phyloP scores from a whole-genome alignment of 768 basidiomycete genomes.

The Boletus vinaceobasis region DNA sequence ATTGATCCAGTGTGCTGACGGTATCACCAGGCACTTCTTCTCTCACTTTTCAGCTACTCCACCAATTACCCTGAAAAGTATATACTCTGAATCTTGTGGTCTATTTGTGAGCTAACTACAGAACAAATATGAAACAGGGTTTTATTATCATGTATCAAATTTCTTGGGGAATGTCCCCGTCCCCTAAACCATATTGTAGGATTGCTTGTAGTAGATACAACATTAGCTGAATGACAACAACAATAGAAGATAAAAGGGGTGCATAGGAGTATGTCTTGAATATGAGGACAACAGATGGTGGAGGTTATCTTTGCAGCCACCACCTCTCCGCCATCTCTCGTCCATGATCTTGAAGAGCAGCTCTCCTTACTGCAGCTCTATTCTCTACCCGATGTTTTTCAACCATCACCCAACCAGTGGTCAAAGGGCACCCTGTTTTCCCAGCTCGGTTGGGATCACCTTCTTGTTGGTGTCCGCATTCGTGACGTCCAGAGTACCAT shows the following conservation, averaged over 20 bases:
- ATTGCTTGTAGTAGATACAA: too few species aligned
- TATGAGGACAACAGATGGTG: too few species aligned
- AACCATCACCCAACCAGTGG: background rate
- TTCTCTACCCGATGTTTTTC: background rate
- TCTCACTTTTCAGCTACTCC: background rate
- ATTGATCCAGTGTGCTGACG: background rate
- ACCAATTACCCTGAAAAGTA: conserved; percentile 12
- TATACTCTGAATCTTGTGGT: too few species aligned
- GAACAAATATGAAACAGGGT: background rate
- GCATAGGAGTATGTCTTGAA: too few species aligned
- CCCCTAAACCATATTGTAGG: too few species aligned
- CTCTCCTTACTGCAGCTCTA: background rate
- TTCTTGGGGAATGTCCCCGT: conserved; percentile 2
- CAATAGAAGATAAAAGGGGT: too few species aligned
- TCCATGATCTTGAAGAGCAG: background rate
- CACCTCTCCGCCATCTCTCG: background rate
- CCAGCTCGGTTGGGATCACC: background rate
- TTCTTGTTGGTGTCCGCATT: background rate
- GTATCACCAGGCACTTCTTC: background rate
- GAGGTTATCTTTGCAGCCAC: background rate
- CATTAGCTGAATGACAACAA: too few species aligned
- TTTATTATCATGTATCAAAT: background rate
- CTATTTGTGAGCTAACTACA: background rate
- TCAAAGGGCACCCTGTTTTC: background rate
- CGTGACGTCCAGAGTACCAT: too few species aligned